Base-by-base conservation (phyloP, 2,329 filamentous ascomycete species). In the Hypoxylon sp. region DNA sequence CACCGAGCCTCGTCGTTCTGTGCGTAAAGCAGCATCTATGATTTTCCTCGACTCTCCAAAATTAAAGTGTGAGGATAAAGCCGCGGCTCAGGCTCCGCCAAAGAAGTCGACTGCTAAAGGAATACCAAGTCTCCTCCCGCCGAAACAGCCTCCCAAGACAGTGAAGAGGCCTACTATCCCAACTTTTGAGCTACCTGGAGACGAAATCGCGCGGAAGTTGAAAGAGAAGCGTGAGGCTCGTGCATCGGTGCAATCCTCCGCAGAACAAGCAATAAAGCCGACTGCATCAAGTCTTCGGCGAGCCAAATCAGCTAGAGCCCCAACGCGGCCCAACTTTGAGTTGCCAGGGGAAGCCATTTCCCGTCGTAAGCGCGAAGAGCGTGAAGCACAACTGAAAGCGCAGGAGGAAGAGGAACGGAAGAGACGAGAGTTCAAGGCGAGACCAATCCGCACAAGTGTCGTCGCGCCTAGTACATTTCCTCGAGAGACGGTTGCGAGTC, bases 371-470 rank as follows among this genome's bases (percentile, higher is more conserved):
- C 88, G 71, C 81, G 85, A 61, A 60, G 84, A 83, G 69, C 79
- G 88, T 48, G 83, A 81, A 67, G 83, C 82, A 5, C 84, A 82
- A 67, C 77, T 90, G 45, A 83, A 80, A 66, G 82, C 81, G 2
- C 82, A 89, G 71, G 87, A 88, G 70, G 87, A 89, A 69, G 87
- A 89, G 69, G 85, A 88, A 65, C 83, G 81, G 23, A 86, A 82
- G 75, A 83, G 84, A 59, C 85, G 88, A 59, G 86, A 90, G 71
- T 90, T 90, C 80, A 90, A 89, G 75, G 88, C 88, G 5, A 83
- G 83, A 34, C 88, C 88, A 16, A 74, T 87, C 37, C 83, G 84
- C 43, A 77, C 80, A 56, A 84, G 80, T 57, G 74, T 81, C 58
- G 74, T 81, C 16, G 77, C 76, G 7, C 77, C 80, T 1, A 76